Conservation (phyloP, 1,284 basidiomycete species). For the Austroboletus niveus region DNA sequence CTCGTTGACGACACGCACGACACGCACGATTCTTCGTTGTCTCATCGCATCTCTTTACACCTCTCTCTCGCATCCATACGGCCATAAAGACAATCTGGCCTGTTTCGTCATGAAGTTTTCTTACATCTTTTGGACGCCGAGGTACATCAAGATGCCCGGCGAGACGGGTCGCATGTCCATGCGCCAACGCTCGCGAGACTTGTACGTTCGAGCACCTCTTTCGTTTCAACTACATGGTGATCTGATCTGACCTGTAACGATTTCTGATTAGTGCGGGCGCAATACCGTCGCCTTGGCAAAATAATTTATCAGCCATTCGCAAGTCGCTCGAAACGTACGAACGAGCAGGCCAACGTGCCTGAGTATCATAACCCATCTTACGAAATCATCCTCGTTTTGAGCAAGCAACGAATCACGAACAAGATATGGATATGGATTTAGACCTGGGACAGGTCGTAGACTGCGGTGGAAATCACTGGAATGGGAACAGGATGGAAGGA, state of each 20-base stretch:
- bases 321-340: slow-evolving; percentile 31
- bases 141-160: slow-evolving; percentile 32
- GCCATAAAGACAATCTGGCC: neutral
- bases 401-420: neutral
- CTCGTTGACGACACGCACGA: slow-evolving; percentile 2
- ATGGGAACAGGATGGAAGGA: neutral
- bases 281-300: slow-evolving; percentile 32
- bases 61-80: neutral
- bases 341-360: slow-evolving; percentile 13
- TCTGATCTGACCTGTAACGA: slow-evolving; percentile 3
- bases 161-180: slow-evolving; percentile 18
- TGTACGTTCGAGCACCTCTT: slow-evolving; percentile 17
- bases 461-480: neutral
- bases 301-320: slow-evolving; percentile 29
- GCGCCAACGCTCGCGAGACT: slow-evolving; percentile 27
- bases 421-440: too few relatives aligned
- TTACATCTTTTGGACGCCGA: slow-evolving; percentile 33
- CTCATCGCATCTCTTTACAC: neutral
- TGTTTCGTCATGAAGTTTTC: slow-evolving; percentile 27
- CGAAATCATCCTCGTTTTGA: neutral
- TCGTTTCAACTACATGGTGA: neutral
- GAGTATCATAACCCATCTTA: slow-evolving; percentile 4
- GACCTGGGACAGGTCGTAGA: too few relatives aligned
- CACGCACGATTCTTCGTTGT: neutral
- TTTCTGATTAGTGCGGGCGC: slow-evolving; percentile 18